Evolutionary conservation across 768 basidiomycete species (phyloP), one percentile per base, ranked within the genome.

Genomic region (Gelatoporia subvermispora): DNA sequence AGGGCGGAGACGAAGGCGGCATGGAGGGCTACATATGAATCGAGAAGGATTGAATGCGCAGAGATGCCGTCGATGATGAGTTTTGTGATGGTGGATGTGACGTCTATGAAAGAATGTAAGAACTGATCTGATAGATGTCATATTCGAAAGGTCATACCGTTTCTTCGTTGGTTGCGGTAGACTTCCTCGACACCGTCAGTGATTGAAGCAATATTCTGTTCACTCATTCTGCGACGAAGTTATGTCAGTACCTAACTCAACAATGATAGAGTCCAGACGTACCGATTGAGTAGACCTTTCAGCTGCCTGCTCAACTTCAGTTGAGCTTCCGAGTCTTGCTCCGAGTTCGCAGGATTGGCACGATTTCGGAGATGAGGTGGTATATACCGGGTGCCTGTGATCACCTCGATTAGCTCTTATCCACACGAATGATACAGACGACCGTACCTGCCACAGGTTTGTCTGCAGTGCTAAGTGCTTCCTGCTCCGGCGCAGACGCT

Each of bases 281-380:
- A 89, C 91, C 88, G 78, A 66, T 97, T 96, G 41, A 96, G 74
- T 16, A 93, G 67, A 61, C 93, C 94, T 68, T 96, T 93, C 23
- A 91, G 66, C 56, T 86, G 88, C 41, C 84, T 76, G 2, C 72
- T 78, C 31, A 96, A 72, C 65, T 86, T 88, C 11, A 72, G 52
- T 42, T 66, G 60, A 23, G 67, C 72, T 51, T 75, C 73, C 2
- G 68, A 60, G 13, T 28, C 59, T 47, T 31, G 28, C 28, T 58
- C 61, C 37, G 52, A 59, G 21, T 69, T 59, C 15, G 65, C 66
- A 35, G 73, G 72, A 2, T 74, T 69, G n/a, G 63, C 57, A 17
- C 64, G 51, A 35, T 76, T 74, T 25, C 90, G 78, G 2, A 92
- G 67, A 57, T 88, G 82, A 1, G 93, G 92, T 0, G 93, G 92